Conservation (phyloP, 2,329 filamentous ascomycete species). For the Diaporthe vexans region DNA sequence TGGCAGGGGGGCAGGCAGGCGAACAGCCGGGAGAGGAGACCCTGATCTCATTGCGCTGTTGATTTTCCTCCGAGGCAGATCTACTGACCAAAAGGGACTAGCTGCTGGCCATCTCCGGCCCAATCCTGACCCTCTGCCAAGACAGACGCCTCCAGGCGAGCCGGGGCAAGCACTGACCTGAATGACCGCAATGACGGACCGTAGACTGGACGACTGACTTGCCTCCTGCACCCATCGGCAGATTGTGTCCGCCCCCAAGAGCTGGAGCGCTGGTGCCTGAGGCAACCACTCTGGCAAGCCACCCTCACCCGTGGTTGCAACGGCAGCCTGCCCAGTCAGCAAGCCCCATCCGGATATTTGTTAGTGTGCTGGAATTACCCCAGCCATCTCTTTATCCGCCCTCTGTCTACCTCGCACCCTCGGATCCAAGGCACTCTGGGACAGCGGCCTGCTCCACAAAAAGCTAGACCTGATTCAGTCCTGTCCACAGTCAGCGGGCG, state of each 20-base stretch:
- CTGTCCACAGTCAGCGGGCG: background rate
- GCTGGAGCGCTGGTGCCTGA: conserved; percentile 6
- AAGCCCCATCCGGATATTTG: background rate
- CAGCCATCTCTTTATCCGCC: conserved; percentile 28
- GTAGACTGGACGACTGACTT: conserved; percentile 7
- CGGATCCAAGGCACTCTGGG: background rate
- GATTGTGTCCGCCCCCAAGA: conserved; percentile 30
- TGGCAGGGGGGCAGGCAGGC: background rate
- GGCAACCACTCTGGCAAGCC: background rate
- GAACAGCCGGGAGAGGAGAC: conserved; percentile 16
- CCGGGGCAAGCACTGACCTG: conserved; percentile 4
- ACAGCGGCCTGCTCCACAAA: conserved; percentile 21
- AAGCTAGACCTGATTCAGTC: conserved; percentile 30
- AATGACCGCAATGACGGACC: background rate
- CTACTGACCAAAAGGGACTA: conserved; percentile 24
- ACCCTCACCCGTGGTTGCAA: conserved; percentile 21
- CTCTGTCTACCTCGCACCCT: background rate
- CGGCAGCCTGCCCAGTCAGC: background rate
- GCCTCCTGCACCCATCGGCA: conserved; percentile 24
- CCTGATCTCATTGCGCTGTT: conserved; percentile 29
- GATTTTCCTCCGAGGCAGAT: conserved; percentile 24
- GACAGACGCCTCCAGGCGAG: conserved; percentile 13
- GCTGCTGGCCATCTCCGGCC: conserved; percentile 27
- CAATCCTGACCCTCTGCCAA: conserved; percentile 28
- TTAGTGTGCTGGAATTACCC: conserved; percentile 26